Conservation (phyloP, 345 rosid genomes). For the Rhodamnia argentea region DNA sequence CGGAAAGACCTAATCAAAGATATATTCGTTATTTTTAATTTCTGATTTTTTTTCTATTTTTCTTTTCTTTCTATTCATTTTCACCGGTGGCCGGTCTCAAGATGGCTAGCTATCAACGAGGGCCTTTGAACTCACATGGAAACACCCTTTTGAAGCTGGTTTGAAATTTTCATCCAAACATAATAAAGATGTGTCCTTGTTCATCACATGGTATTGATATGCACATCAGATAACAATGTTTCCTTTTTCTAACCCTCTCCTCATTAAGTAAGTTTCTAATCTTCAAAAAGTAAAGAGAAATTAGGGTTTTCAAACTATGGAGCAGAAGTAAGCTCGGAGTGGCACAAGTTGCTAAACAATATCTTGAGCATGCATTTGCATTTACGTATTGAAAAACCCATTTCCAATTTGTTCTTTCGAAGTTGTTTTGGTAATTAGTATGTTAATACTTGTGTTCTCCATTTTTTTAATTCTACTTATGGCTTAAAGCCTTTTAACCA, state of each 20-base stretch:
- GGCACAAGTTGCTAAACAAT: neutral
- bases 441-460: neutral
- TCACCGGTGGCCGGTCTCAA: too few species aligned
- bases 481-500: neutral
- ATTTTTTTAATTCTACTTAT: neutral
- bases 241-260: neutral
- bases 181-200: neutral
- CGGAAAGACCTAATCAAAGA: too few species aligned
- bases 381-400: neutral
- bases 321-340: neutral
- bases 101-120: too few species aligned
- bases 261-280: neutral
- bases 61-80: too few species aligned
- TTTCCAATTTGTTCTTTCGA: neutral
- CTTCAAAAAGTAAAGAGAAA: neutral
- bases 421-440: neutral
- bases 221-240: neutral
- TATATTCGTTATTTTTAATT: too few species aligned
- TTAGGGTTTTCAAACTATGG: neutral
- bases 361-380: neutral
- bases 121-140: neutral
- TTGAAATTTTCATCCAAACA: neutral
- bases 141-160: neutral
- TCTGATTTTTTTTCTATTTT: too few species aligned
- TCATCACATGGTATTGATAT: neutral